Conservation (phyloP, 176 grass and related monocot genomes). For the Tillandsia fasciculata region DNA sequence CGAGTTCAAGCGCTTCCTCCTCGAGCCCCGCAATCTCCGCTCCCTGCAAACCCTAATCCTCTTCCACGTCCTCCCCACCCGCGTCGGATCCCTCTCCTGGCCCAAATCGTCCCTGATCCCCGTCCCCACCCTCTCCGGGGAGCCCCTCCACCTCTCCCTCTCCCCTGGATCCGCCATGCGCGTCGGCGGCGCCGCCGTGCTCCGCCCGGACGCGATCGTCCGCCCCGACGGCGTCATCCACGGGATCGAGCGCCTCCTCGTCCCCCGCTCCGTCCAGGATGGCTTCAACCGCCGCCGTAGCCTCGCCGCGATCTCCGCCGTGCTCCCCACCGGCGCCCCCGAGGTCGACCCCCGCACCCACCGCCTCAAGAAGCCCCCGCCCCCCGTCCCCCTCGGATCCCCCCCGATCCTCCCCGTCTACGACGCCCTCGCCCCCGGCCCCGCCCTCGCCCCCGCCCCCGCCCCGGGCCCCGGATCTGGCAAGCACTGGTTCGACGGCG, state of each 20-base stretch:
- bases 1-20: conserved; percentile 77
- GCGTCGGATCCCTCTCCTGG: conserved; percentile 7
- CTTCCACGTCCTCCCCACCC: conserved; percentile 56
- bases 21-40: conserved; percentile 63
- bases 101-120: neutral
- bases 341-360: conserved; percentile 67
- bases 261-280: conserved; percentile 63
- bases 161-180: conserved; percentile 5
- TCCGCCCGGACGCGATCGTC: conserved; percentile 32
- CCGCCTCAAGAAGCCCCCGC: conserved; percentile 58
- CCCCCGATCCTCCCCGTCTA: conserved; percentile 43
- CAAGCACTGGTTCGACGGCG: conserved; percentile 59
- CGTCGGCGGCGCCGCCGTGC: conserved; percentile 26
- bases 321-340: conserved; percentile 45
- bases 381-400: conserved; percentile 27
- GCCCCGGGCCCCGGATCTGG: conserved; percentile 32
- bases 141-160: conserved; percentile 27
- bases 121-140: conserved; percentile 43
- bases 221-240: conserved; percentile 69
- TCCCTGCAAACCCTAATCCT: conserved; percentile 53
- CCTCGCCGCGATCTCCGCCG: conserved; percentile 50
- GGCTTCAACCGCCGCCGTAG: conserved; percentile 69
- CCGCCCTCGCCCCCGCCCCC: conserved; percentile 42
- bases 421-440: conserved; percentile 50
- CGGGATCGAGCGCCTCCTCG: conserved; percentile 47